Evolutionary conservation across 768 basidiomycete genomes (phyloP).

Genomic region (Cystoderma amianthinum): DNA sequence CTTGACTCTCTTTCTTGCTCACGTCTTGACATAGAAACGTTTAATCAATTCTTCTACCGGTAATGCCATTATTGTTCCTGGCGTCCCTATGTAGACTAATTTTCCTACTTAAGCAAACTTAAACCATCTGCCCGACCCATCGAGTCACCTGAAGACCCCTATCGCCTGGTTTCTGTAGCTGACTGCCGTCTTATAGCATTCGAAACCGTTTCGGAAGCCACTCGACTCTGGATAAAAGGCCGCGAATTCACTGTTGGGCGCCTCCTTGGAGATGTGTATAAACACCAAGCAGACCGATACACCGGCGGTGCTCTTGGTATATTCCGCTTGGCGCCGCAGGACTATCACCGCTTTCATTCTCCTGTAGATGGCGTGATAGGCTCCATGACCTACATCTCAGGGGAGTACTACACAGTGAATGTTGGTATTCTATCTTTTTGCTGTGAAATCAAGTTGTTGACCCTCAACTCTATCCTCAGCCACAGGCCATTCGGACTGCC

Average conservation of each 20-base stretch:
- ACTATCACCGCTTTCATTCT: slow-evolving; percentile 92
- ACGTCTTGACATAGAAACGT: slow-evolving; percentile 52
- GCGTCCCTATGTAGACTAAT: too few relatives aligned
- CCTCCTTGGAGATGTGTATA: slow-evolving; percentile 76
- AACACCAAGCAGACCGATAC: slow-evolving; percentile 62
- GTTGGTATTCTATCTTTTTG: slow-evolving; percentile 31
- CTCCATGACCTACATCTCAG: slow-evolving; percentile 72
- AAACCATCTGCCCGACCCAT: slow-evolving; percentile 77
- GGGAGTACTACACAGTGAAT: slow-evolving; percentile 96
- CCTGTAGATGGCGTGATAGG: slow-evolving; percentile 85
- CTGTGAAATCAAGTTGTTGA: too few relatives aligned
- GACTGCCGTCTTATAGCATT: slow-evolving; percentile 98
- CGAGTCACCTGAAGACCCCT: slow-evolving; percentile 66
- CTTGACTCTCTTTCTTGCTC: background rate
- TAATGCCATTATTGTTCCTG: slow-evolving; percentile 11
- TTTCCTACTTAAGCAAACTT: slow-evolving; percentile 78
- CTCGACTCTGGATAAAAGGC: slow-evolving; percentile 93
- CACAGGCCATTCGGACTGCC: slow-evolving; percentile 87
- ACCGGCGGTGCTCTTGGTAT: slow-evolving; percentile 80
- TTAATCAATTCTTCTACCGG: slow-evolving; percentile 91
- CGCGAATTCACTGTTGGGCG: slow-evolving; percentile 81
- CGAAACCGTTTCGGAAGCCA: slow-evolving; percentile 79
- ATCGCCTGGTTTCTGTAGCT: slow-evolving; percentile 79
- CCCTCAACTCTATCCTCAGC: too few relatives aligned
- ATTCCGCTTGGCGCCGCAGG: slow-evolving; percentile 89